Percentiles rank a stretch among this genome's conserved stretches.
These are phyloP conservation scores for Trametopsis cervina DNA, from an alignment of 768 basidiomycete species.

Conservation along the genomic window DNA sequence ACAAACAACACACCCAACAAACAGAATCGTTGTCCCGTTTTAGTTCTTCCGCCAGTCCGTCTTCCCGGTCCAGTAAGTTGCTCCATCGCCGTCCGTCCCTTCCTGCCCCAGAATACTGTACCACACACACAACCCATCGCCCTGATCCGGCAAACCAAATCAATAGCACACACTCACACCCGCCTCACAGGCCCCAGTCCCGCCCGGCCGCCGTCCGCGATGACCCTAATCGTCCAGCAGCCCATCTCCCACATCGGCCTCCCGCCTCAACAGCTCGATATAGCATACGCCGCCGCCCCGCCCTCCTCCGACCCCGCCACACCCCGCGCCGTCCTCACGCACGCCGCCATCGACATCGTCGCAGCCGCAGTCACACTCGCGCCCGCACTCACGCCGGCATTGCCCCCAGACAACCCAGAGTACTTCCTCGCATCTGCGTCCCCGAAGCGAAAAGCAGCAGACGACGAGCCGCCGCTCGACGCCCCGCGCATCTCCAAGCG, in stretches of 20 bases:
- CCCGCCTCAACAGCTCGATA: no score
- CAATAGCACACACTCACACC: not conserved
- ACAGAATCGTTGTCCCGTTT: constrained; percentile 11
- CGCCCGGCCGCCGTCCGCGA: not conserved
- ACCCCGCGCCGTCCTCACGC: constrained; percentile 4
- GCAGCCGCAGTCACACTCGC: constrained; percentile 10
- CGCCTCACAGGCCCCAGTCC: not conserved
- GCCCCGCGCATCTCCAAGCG: not conserved
- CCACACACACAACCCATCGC: not conserved
- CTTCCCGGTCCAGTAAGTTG: not conserved
- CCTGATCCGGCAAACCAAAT: not conserved
- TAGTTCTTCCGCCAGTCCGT: constrained; percentile 2
- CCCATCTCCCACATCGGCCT: constrained; percentile 1
- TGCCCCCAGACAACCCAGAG: constrained; percentile 6
- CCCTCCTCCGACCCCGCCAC: constrained; percentile 3
- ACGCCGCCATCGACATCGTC: constrained; percentile 8
- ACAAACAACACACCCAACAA: no score
- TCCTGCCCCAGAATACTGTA: no score
- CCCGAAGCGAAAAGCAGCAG: constrained; percentile 9
- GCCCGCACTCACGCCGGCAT: constrained; percentile 8
- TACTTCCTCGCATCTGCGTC: constrained; percentile 12
- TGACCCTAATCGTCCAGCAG: constrained; percentile 6
- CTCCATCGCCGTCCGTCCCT: no score
- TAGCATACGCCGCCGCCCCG: no score
- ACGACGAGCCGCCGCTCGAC: constrained; percentile 3